Conservation (phyloP, 768 basidiomycete species). For the Naematelia aurantialba region DNA sequence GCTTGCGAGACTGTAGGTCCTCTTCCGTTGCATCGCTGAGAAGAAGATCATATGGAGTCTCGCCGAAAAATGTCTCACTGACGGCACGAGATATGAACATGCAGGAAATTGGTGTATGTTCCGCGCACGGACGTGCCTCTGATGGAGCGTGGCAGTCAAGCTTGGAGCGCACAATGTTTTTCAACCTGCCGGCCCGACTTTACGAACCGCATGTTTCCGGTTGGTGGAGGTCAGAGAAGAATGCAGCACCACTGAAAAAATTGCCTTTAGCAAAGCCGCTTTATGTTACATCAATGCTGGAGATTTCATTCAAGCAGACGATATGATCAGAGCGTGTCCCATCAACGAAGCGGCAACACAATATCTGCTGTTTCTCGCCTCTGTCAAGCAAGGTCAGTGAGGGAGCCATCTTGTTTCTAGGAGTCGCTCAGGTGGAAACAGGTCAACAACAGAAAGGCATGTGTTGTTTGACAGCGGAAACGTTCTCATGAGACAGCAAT, state of each 20-base stretch:
- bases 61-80: background rate
- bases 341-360: slow-evolving; percentile 9
- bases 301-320: slow-evolving; percentile 2
- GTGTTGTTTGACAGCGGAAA: background rate
- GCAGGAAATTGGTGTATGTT: background rate
- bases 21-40: background rate
- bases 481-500: background rate
- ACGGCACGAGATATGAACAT: background rate
- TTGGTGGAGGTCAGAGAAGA: background rate
- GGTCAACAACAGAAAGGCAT: background rate
- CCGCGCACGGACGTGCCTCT: background rate
- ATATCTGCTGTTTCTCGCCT: slow-evolving; percentile 16
- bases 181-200: background rate
- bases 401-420: too few relatives aligned
- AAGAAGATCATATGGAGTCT: background rate
- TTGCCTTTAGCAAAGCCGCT: slow-evolving; percentile 5
- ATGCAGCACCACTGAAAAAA: background rate
- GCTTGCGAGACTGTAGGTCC: background rate
- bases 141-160: background rate
- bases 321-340: slow-evolving; percentile 7
- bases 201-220: background rate
- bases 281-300: slow-evolving; percentile 2
- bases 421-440: too few relatives aligned
- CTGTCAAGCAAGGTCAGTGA: slow-evolving; percentile 8
- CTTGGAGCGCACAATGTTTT: background rate